Percentiles rank a stretch among this genome's conserved stretches.
Evolutionary conservation across 2,329 filamentous ascomycete genomes (phyloP).

Genomic region (Pestalotiopsis sp.): DNA sequence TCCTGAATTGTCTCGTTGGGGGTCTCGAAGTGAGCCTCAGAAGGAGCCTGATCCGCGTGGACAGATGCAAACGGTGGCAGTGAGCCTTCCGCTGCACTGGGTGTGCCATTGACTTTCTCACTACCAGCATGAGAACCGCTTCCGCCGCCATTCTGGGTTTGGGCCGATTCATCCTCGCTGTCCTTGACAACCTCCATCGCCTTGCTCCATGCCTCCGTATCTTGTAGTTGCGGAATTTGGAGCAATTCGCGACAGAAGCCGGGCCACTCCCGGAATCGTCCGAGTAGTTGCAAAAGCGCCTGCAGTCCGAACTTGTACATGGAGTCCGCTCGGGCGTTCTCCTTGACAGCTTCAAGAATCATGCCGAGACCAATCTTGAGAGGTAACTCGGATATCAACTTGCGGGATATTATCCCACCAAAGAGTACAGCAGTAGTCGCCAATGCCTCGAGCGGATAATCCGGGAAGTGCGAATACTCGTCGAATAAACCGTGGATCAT

Average conservation of each 20-base stretch:
- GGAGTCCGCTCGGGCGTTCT: slow-evolving; percentile 76
- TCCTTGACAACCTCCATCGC: slow-evolving; percentile 78
- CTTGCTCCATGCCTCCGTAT: slow-evolving; percentile 80
- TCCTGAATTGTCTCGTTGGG: slow-evolving; percentile 85
- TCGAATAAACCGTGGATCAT: slow-evolving; percentile 99
- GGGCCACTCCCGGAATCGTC: slow-evolving; percentile 89
- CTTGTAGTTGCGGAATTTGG: slow-evolving; percentile 77
- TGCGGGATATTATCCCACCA: slow-evolving; percentile 92
- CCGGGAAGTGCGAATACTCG: slow-evolving; percentile 92
- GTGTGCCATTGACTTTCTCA: slow-evolving; percentile 67
- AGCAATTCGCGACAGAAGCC: slow-evolving; percentile 85
- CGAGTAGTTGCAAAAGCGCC: slow-evolving; percentile 84
- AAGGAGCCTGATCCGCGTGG: slow-evolving; percentile 68
- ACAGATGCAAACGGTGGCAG: slow-evolving; percentile 76
- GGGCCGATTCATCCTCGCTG: slow-evolving; percentile 60
- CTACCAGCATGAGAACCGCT: slow-evolving; percentile 35
- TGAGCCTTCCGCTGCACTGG: slow-evolving; percentile 56
- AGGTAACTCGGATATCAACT: slow-evolving; percentile 84
- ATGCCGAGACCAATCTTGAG: slow-evolving; percentile 94
- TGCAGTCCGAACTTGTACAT: slow-evolving; percentile 99
- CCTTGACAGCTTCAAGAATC: slow-evolving; percentile 94
- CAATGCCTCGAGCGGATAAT: slow-evolving; percentile 93
- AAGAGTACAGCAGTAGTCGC: slow-evolving; percentile 96
- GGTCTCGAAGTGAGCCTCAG: slow-evolving; percentile 70
- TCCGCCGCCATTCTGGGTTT: slow-evolving; percentile 53